Evolutionary conservation across 768 basidiomycete genomes (phyloP).

Genomic region (Lactifluus echinatus): DNA sequence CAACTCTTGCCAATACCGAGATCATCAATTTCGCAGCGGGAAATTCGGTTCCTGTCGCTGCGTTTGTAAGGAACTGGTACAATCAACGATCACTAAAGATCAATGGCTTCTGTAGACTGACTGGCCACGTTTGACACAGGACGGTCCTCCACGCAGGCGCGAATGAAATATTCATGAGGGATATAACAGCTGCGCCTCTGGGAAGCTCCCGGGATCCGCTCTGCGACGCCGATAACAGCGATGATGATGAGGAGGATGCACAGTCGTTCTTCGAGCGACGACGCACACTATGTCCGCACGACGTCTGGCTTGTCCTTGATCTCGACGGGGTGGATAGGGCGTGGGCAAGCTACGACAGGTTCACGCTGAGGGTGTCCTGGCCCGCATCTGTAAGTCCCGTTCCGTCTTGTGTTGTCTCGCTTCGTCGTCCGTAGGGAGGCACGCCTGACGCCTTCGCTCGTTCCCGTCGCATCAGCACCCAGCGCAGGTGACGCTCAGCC

Average conservation of each 20-base stretch:
- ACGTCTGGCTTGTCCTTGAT: slow-evolving; percentile 27
- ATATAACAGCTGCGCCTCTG: slow-evolving; percentile 30
- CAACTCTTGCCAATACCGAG: slow-evolving; percentile 48
- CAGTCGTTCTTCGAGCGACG: not conserved
- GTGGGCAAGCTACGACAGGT: slow-evolving; percentile 25
- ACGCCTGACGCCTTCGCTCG: not conserved
- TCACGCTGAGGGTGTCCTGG: slow-evolving; percentile 31
- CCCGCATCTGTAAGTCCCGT: slow-evolving; percentile 27
- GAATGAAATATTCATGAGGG: slow-evolving; percentile 35
- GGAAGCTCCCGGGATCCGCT: slow-evolving; percentile 25
- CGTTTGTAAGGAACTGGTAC: slow-evolving; percentile 22
- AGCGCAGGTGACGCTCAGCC: not conserved
- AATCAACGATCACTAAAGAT: not conserved
- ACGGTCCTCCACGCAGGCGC: slow-evolving; percentile 26
- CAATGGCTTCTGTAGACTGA: not conserved
- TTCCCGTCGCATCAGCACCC: not conserved
- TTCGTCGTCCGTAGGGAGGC: not conserved
- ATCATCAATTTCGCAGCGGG: slow-evolving; percentile 47
- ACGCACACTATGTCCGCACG: slow-evolving; percentile 17
- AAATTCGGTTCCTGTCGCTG: slow-evolving; percentile 23
- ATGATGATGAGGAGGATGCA: slow-evolving; percentile 13
- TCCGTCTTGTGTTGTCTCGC: not conserved
- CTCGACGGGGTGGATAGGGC: slow-evolving; percentile 20
- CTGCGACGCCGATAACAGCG: slow-evolving; percentile 29
- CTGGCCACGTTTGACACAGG: not conserved